Conservation (phyloP, 2,329 filamentous ascomycete species). For the Calonectria fujianensis region DNA sequence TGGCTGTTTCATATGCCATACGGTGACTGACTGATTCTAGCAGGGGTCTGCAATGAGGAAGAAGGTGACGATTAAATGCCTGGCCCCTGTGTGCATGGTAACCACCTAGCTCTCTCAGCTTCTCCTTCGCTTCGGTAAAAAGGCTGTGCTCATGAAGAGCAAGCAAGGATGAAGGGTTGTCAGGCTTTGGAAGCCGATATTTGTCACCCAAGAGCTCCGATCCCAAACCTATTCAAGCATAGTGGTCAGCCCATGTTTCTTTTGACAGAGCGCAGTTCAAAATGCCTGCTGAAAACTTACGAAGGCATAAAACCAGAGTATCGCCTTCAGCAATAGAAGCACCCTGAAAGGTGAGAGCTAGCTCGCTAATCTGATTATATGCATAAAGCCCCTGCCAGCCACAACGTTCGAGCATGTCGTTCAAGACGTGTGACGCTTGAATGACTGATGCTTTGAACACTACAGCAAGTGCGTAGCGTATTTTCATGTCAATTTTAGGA, state of each 20-base stretch:
- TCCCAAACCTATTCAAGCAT: background rate
- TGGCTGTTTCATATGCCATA: slow-evolving; percentile 35
- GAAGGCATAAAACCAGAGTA: slow-evolving; percentile 33
- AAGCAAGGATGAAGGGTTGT: background rate
- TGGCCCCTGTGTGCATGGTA: background rate
- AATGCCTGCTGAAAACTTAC: slow-evolving; percentile 7
- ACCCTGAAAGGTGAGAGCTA: slow-evolving; percentile 29
- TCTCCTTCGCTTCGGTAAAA: background rate
- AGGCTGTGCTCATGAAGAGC: background rate
- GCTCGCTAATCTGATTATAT: slow-evolving; percentile 34
- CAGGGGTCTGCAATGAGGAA: background rate
- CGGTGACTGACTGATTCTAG: slow-evolving; percentile 18
- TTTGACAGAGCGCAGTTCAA: background rate
- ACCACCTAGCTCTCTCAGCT: background rate
- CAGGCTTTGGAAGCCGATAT: background rate
- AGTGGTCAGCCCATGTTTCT: background rate
- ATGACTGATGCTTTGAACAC: slow-evolving; percentile 31
- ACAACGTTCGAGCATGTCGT: slow-evolving; percentile 16
- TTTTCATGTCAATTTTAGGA: background rate
- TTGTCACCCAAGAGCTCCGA: slow-evolving; percentile 11
- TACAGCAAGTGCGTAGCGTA: background rate
- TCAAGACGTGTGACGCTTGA: slow-evolving; percentile 5
- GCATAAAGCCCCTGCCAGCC: slow-evolving; percentile 35
- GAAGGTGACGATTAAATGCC: background rate
- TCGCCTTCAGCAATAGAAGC: slow-evolving; percentile 32